A percentile compares a stretch with the other conserved stretches of the same genome.
These are phyloP conservation scores for Trichoderma semiorbis DNA, from an alignment of 2,329 filamentous ascomycete species.

Conservation along the genomic window DNA sequence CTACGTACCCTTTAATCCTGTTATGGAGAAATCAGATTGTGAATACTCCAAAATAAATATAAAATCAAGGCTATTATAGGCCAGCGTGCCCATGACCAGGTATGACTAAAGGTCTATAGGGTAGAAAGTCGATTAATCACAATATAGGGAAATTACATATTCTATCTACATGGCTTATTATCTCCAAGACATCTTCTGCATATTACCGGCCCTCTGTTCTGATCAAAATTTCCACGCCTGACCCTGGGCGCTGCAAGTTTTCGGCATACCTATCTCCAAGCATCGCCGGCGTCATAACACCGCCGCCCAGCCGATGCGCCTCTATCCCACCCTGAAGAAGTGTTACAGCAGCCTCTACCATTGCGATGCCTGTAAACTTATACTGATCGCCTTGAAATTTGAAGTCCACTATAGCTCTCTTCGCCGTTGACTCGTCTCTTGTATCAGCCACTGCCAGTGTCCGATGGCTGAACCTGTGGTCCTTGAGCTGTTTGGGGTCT, in stretches of 20 bases:
- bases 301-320: not conserved
- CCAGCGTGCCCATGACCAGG: not conserved
- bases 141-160: not conserved
- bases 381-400: not conserved
- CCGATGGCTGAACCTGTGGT: not conserved
- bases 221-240: not conserved
- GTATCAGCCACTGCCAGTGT: not conserved
- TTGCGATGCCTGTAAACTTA: not conserved
- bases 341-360: not conserved
- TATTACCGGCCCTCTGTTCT: not conserved
- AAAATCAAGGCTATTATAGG: not conserved
- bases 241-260: not conserved
- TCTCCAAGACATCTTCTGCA: not conserved
- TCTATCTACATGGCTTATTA: not conserved
- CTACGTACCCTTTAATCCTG: not conserved
- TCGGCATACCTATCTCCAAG: not conserved
- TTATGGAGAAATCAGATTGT: not conserved
- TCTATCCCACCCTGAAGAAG: not conserved
- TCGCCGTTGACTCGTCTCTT: not conserved
- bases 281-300: not conserved
- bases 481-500: not conserved
- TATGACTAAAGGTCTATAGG: not conserved
- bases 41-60: not conserved
- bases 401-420: not conserved
- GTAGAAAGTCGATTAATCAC: not conserved